Conservation (phyloP, 176 grass and related monocot genomes). For the Musa schizocarpa region DNA sequence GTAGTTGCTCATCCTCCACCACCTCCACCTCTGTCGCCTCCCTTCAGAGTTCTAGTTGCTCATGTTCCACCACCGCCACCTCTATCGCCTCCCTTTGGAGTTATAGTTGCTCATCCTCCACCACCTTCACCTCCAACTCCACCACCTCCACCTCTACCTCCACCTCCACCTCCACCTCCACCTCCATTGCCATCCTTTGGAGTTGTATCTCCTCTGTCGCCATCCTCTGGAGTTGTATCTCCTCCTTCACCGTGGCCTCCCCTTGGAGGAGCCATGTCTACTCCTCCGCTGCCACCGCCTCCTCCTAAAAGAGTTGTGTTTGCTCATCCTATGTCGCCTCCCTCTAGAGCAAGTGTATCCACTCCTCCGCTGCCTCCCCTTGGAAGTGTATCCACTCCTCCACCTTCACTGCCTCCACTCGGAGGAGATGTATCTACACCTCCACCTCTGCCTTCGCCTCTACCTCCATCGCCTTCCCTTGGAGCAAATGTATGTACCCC, state of each 20-base stretch:
- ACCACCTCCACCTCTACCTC: background rate
- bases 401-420: too few species aligned
- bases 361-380: background rate
- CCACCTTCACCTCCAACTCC: background rate
- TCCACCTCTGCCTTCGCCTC: background rate
- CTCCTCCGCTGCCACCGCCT: background rate
- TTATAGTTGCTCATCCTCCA: background rate
- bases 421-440: background rate
- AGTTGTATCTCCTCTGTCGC: background rate
- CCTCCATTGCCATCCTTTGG: background rate
- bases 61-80: background rate
- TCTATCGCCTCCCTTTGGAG: background rate
- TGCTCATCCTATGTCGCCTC: background rate
- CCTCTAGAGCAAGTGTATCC: conserved; percentile 1
- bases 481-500: background rate
- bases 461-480: background rate
- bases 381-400: background rate
- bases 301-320: background rate
- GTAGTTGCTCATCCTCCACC: background rate
- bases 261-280: background rate
- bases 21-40: background rate
- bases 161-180: too few species aligned
- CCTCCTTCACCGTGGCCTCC: background rate
- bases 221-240: too few species aligned
- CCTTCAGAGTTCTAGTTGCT: background rate